Evolutionary conservation across 2,329 filamentous ascomycete species (phyloP).

Genomic region (Ophiostoma tasmaniense): DNA sequence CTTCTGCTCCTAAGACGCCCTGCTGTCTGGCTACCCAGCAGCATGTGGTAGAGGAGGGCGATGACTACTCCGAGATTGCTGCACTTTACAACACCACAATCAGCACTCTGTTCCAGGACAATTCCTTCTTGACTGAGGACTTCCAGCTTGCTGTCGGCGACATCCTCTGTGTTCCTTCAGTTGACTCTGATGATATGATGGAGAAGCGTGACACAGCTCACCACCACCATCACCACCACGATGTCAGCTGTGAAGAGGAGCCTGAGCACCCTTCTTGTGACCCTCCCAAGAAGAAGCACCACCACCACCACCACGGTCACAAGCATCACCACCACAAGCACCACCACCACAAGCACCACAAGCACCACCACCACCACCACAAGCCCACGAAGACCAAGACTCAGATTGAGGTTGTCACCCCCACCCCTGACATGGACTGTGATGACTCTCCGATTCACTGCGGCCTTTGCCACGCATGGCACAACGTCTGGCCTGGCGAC

Average conservation of each 20-base stretch:
- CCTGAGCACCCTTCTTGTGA: background rate
- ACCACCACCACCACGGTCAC: constrained; percentile 4
- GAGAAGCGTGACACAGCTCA: constrained; percentile 16
- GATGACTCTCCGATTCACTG: background rate
- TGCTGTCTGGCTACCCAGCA: constrained; percentile 10
- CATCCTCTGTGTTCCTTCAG: constrained; percentile 13
- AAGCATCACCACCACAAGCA: constrained; percentile 11
- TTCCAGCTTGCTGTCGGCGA: constrained; percentile 10
- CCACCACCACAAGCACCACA: constrained; percentile 4
- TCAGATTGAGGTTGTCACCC: background rate
- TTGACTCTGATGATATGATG: background rate
- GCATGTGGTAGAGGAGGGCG: constrained; percentile 13
- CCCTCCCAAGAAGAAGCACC: constrained; percentile 7
- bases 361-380: constrained; percentile 8
- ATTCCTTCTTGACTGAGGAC: constrained; percentile 12
- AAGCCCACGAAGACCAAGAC: constrained; percentile 7
- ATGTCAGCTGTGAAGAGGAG: constrained; percentile 5
- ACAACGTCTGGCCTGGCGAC: constrained; percentile 13
- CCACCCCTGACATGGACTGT: background rate
- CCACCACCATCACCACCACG: constrained; percentile 9
- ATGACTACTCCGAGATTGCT: constrained; percentile 11
- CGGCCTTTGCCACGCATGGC: constrained; percentile 11
- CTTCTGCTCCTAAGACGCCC: background rate
- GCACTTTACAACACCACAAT: constrained; percentile 15
- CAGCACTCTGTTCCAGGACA: constrained; percentile 10